phyloP scores from a whole-genome alignment of 2,329 filamentous ascomycete species.

The Colletotrichum sansevieriae region DNA sequence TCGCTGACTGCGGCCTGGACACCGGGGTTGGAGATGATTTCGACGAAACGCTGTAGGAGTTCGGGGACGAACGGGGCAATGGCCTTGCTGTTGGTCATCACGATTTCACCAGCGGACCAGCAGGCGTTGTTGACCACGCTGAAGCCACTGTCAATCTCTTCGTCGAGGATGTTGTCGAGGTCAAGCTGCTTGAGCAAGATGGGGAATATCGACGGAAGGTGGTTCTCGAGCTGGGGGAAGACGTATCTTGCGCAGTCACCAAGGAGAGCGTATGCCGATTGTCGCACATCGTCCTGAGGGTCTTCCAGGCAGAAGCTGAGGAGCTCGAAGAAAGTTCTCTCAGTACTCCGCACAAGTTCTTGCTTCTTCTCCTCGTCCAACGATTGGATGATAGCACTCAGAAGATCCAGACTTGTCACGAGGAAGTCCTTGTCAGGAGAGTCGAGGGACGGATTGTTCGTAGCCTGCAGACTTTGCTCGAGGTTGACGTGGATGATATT shows the following conservation, averaged over 20 bases:
- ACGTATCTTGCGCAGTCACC: conserved; percentile 96
- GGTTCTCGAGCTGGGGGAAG: conserved; percentile 82
- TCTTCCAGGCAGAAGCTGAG: conserved; percentile 94
- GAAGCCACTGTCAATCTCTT: conserved; percentile 86
- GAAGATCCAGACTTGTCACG: conserved; percentile 91
- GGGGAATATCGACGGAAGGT: conserved; percentile 80
- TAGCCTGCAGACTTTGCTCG: conserved; percentile 80
- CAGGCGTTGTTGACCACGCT: conserved; percentile 98
- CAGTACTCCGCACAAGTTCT: conserved; percentile 80
- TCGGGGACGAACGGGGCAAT: conserved; percentile 84
- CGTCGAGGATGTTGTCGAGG: conserved; percentile 79
- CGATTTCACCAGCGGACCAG: conserved; percentile 95
- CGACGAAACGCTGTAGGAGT: conserved; percentile 80
- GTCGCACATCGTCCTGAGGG: conserved; percentile 88
- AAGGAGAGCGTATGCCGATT: conserved; percentile 94
- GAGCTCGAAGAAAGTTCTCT: conserved; percentile 90
- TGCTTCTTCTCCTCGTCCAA: conserved; percentile 79
- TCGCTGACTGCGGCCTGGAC: conserved; percentile 90
- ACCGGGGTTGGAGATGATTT: conserved; percentile 86
- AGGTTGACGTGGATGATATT: conserved; percentile 93
- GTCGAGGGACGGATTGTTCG: conserved; percentile 77
- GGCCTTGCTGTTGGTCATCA: conserved; percentile 80
- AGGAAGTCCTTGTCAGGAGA: conserved; percentile 96
- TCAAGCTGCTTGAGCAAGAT: conserved; percentile 91
- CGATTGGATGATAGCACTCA: conserved; percentile 94